phyloP scores from a whole-genome alignment of 305 asterid genomes.

The Rubia tinctorum region DNA sequence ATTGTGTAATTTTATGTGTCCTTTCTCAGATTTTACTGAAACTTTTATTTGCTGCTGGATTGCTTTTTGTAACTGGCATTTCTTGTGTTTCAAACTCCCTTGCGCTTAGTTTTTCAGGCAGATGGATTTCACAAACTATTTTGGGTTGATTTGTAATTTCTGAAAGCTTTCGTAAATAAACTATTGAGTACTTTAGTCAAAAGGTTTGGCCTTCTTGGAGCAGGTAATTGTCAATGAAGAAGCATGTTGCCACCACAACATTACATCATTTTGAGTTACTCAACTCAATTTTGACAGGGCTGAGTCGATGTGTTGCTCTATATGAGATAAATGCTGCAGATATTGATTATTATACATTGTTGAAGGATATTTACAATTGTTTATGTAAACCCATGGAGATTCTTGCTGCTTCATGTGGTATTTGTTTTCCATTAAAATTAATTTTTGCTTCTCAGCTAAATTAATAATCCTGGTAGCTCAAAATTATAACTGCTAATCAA shows the following conservation, averaged over 20 bases:
- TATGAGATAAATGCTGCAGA: not conserved
- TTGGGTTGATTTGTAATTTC: not conserved
- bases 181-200: not conserved
- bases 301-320: not conserved
- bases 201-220: not conserved
- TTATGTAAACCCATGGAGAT: not conserved
- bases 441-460: slow-evolving; percentile 1
- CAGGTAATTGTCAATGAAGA: not conserved
- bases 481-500: not conserved
- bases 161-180: not conserved
- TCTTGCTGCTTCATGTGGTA: not conserved
- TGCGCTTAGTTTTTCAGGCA: not conserved
- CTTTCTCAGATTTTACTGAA: not conserved
- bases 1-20: not conserved
- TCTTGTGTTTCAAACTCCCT: not conserved
- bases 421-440: not conserved
- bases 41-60: not conserved
- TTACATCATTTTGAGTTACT: not conserved
- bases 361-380: not conserved
- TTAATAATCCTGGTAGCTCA: not conserved
- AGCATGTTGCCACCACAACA: not conserved
- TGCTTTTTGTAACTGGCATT: not conserved
- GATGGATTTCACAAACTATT: not conserved
- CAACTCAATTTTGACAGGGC: not conserved
- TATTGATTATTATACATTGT: not conserved